A percentile compares a stretch with the other conserved stretches of the same genome.
These are phyloP conservation scores for Cordia subcordata DNA, from an alignment of 257 asterid genomes.

Conservation along the genomic window DNA sequence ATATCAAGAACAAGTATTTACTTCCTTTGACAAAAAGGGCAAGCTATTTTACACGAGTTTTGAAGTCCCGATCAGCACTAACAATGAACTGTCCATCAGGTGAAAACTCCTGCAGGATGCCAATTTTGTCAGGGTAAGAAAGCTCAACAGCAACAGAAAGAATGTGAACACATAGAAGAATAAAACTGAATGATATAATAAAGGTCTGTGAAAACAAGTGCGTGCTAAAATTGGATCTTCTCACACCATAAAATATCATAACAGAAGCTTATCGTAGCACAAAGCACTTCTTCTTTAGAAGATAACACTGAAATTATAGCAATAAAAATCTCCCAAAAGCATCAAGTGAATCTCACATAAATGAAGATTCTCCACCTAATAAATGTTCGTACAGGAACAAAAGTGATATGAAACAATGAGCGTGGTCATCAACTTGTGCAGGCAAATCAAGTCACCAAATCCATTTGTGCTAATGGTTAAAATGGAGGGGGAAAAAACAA, in stretches of 20 bases:
- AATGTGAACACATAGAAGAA: too few species aligned
- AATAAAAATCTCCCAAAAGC: too few species aligned
- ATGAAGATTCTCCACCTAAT: too few species aligned
- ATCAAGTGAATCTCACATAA: too few species aligned
- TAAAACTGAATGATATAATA: too few species aligned
- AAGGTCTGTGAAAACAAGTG: too few species aligned
- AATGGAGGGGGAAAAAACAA: neutral
- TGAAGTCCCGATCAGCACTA: conserved; percentile 92
- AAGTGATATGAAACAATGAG: too few species aligned
- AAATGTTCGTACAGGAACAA: too few species aligned
- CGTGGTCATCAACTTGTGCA: too few species aligned
- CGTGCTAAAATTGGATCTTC: neutral
- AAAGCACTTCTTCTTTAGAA: too few species aligned
- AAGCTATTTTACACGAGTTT: conserved; percentile 67
- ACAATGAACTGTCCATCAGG: conserved; percentile 67
- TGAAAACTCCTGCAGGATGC: conserved; percentile 69
- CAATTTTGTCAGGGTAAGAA: neutral
- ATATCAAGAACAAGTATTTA: neutral
- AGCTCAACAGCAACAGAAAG: neutral
- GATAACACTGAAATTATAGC: too few species aligned
- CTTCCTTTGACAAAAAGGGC: conserved; percentile 5
- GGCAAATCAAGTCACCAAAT: too few species aligned
- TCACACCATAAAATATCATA: neutral
- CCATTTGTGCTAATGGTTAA: neutral
- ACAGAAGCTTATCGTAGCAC: neutral